Evolutionary conservation across 2,329 filamentous ascomycete genomes (phyloP), one percentile per base, ranked within the genome.

Genomic region (Sporothrix phasma): DNA sequence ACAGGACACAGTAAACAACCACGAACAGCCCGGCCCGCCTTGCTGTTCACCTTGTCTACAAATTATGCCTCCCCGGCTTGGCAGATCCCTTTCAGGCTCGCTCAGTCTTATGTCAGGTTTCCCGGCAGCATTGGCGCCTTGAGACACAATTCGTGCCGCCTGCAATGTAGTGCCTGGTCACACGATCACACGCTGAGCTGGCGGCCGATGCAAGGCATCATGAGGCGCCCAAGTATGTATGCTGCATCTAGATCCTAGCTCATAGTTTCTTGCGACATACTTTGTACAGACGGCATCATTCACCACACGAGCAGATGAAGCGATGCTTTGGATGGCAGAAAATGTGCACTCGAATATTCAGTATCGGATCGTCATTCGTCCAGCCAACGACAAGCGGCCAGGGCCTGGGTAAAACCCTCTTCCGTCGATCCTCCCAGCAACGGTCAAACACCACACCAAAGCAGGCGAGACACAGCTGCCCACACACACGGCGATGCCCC

Each of bases 361-460:
- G 46, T 46, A 45, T 46, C 26, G 17, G 56, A 60, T 60, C 56
- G 56, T n/a, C 41, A 22, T 17, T 59, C 54, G 56, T 45, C 56
- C 56, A 60, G 56, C 56, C 56, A 60, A 60, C 56, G 41, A 60
- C 17, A 60, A 34, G 5, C n/a, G 26, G 56, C 39, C 26, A 19
- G 41, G 39, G 39, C 37, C 56, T 59, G 39, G 39, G n/a, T n/a
- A n/a, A n/a, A n/a, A 37, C 46, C 10, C 47, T 10, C 10, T 51
- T 45, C 24, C n/a, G n/a, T 3, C 31, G 8, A 51, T 24, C 39
- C 56, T 60, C 41, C 19, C 22, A 58, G 53, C 54, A 29, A n/a
- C 43, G 22, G 19, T 19, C 37, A 41, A 60, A 46, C 39, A 46
- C 39, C 26, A 46, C 26, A 41, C 56, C 56, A 34, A 60, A 31